Base-by-base conservation (phyloP, 495 filamentous ascomycete genomes). In the Lepraria neglecta region DNA sequence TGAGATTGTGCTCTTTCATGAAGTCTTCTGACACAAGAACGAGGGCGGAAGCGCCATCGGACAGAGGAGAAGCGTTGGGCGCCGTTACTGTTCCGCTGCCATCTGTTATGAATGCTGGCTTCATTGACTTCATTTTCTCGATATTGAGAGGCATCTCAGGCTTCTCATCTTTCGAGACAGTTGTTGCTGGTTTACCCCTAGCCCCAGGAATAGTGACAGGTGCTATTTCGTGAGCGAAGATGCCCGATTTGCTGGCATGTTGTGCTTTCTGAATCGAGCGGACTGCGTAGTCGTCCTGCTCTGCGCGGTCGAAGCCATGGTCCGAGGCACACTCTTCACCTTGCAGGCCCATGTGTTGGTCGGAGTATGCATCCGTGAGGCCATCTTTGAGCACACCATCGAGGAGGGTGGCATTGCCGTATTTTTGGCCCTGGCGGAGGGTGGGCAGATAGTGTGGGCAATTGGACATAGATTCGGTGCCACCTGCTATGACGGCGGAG, bases 381-480 rank as follows among this genome's bases (percentile, higher is more conserved):
- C 94, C 94, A 70, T 98, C 94, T 76, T 89, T 87, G 65, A 95
- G 81, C 63, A 97, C 83, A 56, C 91, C 94, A 71, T 98, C 94
- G 15, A 97, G 81, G 60, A 97, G 77, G 38, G 75, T 82, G 71
- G 89, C 85, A 76, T 96, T 81, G 67, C 94, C 94, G 75, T 89
- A 97, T 77, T 96, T 96, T 71, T 84, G 82, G 53, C 94, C 94
- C 54, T 75, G 83, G 66, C 94, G 88, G 30, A 91, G 77, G 68
- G 78, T 87, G 48, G 90, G 89, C 48, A 96, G 84, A 78, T 98
- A 98, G 77, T 97, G 91, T n/a, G 95, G 95, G 53, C 85, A 80
- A 77, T 97, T 97, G 64, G 90, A 92, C 94, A 98, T 98, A 76
- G 89, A 94, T 80, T 98, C 94, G 61, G 92, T 83, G 61, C 94